Conservation (phyloP, 805 yeast genomes). For the Lachancea lanzarotensis region DNA sequence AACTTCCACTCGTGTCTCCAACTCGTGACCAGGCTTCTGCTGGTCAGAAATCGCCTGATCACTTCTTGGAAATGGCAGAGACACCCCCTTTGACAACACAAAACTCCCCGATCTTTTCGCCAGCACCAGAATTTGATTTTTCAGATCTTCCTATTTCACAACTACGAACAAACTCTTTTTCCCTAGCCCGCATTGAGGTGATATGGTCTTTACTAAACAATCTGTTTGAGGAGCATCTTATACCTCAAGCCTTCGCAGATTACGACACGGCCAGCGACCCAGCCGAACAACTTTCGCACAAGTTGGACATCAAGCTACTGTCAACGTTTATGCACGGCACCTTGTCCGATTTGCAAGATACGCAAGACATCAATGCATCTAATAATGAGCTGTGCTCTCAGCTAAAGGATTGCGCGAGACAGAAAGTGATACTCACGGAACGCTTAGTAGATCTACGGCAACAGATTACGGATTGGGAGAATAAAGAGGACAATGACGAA, state of each 20-base stretch:
- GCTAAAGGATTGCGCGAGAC: conserved; percentile 14
- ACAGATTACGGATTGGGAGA: conserved; percentile 14
- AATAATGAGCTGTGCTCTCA: conserved; percentile 27
- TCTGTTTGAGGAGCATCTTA: conserved; percentile 20
- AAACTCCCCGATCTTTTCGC: background rate
- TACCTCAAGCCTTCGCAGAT: conserved; percentile 22
- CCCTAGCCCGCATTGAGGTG: conserved; percentile 24
- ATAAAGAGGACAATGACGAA: background rate
- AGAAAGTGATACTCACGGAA: conserved; percentile 15
- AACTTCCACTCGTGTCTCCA: background rate
- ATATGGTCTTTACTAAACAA: conserved; percentile 17
- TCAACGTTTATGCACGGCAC: conserved; percentile 16
- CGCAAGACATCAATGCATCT: conserved; percentile 27
- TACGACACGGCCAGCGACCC: conserved; percentile 13
- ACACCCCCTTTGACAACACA: background rate
- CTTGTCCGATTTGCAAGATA: conserved; percentile 24
- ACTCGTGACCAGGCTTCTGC: background rate
- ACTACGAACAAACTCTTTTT: conserved; percentile 21
- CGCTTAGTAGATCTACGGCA: conserved; percentile 14
- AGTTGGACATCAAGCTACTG: conserved; percentile 26
- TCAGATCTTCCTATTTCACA: conserved; percentile 14
- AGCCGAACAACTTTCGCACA: conserved; percentile 18
- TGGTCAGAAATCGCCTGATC: background rate
- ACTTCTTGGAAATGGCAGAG: background rate
- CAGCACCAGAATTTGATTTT: conserved; percentile 12